Evolutionary conservation across 2,329 filamentous ascomycete genomes (phyloP), one percentile per base, ranked within the genome.

Genomic region (Gyromitra esculenta): DNA sequence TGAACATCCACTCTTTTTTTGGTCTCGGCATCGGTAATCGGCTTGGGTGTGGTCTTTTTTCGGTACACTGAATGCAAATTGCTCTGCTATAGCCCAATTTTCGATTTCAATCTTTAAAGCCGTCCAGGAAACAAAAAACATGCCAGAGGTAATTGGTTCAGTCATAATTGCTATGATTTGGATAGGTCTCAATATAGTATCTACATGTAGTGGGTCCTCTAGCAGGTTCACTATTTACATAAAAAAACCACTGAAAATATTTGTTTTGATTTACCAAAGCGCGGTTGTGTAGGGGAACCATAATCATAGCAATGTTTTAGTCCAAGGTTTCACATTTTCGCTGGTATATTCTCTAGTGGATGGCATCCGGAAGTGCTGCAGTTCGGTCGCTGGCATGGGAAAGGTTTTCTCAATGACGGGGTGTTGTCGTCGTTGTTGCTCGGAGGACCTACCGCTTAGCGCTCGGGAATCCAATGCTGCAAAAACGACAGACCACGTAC

Each of bases 181-280:
- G 43, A 48, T 48, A 18, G 11, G n/a, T 18, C 13, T 15, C 5
- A 9, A 13, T 5, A 48, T 48, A 5, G 13, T 48, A 15, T 13
- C 11, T n/a, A n/a, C n/a, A n/a, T n/a, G n/a, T 15, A 48, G n/a
- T 15, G 13, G n/a, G 11, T 48, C 15, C 5, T n/a, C 15, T n/a
- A 6, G n/a, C n/a, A 48, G 45, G n/a, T 48, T 1, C 45, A n/a
- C n/a, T 48, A 48, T 48, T 48, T 18, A 48, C 5, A 48, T 48
- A 48, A 48, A 18, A 18, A 18, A 48, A 48, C n/a, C 3, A 1
- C 5, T 48, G 13, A 15, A 21, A 8, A 52, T 21, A 25, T 18
- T 52, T 18, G n/a, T 52, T 52, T 52, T 52, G 48, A 52, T 52
- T 52, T n/a, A 48, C 45, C 18, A 52, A 9, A 52, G 48, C 48